Evolutionary conservation across 2,329 filamentous ascomycete species (phyloP), one percentile per base, ranked within the genome.

Genomic region (Xylariaceae sp.): DNA sequence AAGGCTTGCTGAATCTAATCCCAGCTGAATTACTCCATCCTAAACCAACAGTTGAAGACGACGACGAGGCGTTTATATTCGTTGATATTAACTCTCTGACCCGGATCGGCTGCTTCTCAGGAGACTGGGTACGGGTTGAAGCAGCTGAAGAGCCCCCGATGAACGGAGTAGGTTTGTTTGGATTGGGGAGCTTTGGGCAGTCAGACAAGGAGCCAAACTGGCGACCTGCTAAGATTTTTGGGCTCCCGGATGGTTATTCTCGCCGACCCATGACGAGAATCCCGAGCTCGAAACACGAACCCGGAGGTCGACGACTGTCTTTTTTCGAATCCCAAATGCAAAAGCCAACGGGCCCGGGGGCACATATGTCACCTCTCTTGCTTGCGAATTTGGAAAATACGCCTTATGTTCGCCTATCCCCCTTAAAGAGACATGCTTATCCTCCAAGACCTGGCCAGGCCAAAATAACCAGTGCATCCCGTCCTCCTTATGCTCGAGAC

Each of bases 51-150:
- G 74, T 81, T 0, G 84, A 87, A 23, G 92, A 97, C 59, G 95
- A 99, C 60, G 92, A 96, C 63, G 89, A 96, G 66, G 88, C 91
- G 1, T 87, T 95, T 44, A 84, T 98, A 2, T 99, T 94, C 68
- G 93, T 99, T 4, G 92, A 97, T 67, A 89, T 96, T 6, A 88
- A 86, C 55, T 91, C 91, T 1, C 76, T 99, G 17, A 89, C 91
- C 12, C 92, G 93, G 65, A 89, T 99, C 51, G 93, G 94, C 14
- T 98, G 94, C 73, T 99, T 99, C 71, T 98, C 94, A 0, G 95
- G 95, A 26, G 95, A 99, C 70, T 99, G 95, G 95, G 92, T 96
- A 9, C 87, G 89, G 19, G 80, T 97, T 9, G 92, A 96, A 75
- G 82, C 86, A 5, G 84, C 90, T 0, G 83, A 90, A 63, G 91